Percentiles rank a stretch among this genome's conserved stretches.
Conservation (phyloP, 495 filamentous ascomycete genomes). For the Penicillium bovifimosum region DNA sequence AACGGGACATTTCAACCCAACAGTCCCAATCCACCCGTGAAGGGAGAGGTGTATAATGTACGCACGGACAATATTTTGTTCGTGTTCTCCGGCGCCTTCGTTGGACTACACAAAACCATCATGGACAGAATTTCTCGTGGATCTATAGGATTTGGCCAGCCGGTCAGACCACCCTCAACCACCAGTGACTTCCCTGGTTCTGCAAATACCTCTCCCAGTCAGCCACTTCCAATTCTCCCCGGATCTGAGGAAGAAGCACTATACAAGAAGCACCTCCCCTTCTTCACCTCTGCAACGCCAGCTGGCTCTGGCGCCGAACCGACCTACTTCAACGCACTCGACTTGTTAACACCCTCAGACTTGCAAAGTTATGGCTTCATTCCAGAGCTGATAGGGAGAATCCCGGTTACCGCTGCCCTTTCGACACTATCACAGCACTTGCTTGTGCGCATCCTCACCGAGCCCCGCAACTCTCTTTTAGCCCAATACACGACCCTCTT, state of each 20-base stretch:
- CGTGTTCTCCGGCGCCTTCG: slow-evolving; percentile 92
- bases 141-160: slow-evolving; percentile 86
- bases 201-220: slow-evolving; percentile 27
- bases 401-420: slow-evolving; percentile 82
- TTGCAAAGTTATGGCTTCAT: slow-evolving; percentile 91
- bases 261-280: slow-evolving; percentile 65
- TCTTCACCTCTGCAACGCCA: slow-evolving; percentile 46
- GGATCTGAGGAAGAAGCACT: slow-evolving; percentile 54
- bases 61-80: slow-evolving; percentile 96
- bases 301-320: slow-evolving; percentile 32
- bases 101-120: slow-evolving; percentile 84
- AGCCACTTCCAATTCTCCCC: slow-evolving; percentile 43
- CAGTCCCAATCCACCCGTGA: slow-evolving; percentile 44
- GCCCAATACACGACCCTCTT: slow-evolving; percentile 84
- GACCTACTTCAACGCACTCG: slow-evolving; percentile 67
- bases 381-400: slow-evolving; percentile 85
- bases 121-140: slow-evolving; percentile 80
- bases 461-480: slow-evolving; percentile 81
- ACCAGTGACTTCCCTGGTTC: slow-evolving; percentile 19
- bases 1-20: slow-evolving; percentile 38
- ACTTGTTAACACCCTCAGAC: slow-evolving; percentile 75
- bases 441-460: slow-evolving; percentile 81
- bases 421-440: slow-evolving; percentile 72
- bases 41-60: slow-evolving; percentile 83
- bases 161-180: slow-evolving; percentile 51